Conservation (phyloP, 2,329 filamentous ascomycete genomes). For the Pestalotiopsis sp. region DNA sequence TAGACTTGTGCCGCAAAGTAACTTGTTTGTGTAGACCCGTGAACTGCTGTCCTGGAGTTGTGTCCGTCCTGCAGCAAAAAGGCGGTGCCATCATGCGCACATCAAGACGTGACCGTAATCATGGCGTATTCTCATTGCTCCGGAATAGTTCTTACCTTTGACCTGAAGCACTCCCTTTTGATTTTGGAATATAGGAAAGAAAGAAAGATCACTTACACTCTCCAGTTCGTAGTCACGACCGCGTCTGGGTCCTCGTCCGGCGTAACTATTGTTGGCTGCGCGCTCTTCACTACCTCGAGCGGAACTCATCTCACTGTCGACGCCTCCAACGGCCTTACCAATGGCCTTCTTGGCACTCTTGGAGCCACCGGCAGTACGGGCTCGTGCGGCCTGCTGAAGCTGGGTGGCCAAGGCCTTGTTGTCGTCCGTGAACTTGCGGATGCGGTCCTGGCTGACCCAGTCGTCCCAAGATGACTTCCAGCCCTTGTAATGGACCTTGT, state of each 20-base stretch:
- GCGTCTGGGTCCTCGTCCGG: conserved; percentile 71
- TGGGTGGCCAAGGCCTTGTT: conserved; percentile 86
- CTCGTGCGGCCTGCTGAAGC: conserved; percentile 58
- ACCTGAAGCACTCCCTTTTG: conserved; percentile 7
- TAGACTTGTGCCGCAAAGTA: no score
- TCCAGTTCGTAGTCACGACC: conserved; percentile 82
- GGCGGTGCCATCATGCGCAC: background rate
- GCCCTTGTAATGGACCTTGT: conserved; percentile 97
- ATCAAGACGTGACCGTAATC: background rate
- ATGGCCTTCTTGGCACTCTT: conserved; percentile 51
- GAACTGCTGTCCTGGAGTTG: no score
- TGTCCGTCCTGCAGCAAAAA: no score
- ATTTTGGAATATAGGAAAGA: conserved; percentile 13
- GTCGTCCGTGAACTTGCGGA: conserved; percentile 92
- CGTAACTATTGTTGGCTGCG: conserved; percentile 61
- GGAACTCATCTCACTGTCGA: conserved; percentile 63
- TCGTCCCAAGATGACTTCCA: conserved; percentile 99
- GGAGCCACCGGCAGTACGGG: conserved; percentile 31
- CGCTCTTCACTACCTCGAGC: conserved; percentile 79
- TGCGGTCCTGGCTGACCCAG: conserved; percentile 92
- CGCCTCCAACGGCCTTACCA: conserved; percentile 43
- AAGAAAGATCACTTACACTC: conserved; percentile 60
- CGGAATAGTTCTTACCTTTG: background rate
- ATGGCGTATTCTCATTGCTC: background rate
- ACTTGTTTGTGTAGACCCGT: no score